A percentile compares a stretch with the other conserved stretches of the same genome.
Evolutionary conservation across 2,329 filamentous ascomycete species (phyloP).

Genomic region (Metarhizium sp.): DNA sequence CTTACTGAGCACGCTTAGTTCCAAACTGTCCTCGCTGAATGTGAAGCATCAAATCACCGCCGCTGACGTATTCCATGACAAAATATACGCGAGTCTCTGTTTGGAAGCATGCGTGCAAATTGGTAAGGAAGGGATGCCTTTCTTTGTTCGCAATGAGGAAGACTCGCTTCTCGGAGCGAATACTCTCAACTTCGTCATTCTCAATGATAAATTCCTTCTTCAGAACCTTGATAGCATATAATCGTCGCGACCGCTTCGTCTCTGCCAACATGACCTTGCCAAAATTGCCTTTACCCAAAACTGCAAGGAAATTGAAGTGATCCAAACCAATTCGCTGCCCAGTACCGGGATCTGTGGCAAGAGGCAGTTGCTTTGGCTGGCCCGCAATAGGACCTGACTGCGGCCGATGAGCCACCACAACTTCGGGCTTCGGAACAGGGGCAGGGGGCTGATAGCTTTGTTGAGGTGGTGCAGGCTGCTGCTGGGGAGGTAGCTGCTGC

Average conservation of each 20-base stretch:
- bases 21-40: constrained; percentile 96
- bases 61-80: constrained; percentile 98
- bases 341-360: constrained; percentile 62
- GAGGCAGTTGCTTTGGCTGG: constrained; percentile 53
- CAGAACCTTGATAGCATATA: constrained; percentile 97
- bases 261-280: constrained; percentile 99
- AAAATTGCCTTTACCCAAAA: constrained; percentile 97
- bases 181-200: constrained; percentile 98
- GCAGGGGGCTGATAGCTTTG: constrained; percentile 23
- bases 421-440: constrained; percentile 29
- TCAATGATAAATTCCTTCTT: constrained; percentile 99
- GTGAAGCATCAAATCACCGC: constrained; percentile 97
- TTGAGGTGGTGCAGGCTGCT: constrained; percentile 22
- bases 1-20: constrained; percentile 88
- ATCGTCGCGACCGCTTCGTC: constrained; percentile 81
- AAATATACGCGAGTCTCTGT: constrained; percentile 98
- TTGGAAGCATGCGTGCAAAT: constrained; percentile 95
- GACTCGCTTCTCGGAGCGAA: constrained; percentile 92
- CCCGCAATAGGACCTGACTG: constrained; percentile 19
- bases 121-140: constrained; percentile 89
- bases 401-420: constrained; percentile 21
- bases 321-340: constrained; percentile 86
- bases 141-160: constrained; percentile 97
- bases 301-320: constrained; percentile 98
- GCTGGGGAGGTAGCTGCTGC: constrained; percentile 18